These are phyloP conservation scores for Puccinia brachypodii DNA, from an alignment of 1,284 basidiomycete species.

Conservation along the genomic window DNA sequence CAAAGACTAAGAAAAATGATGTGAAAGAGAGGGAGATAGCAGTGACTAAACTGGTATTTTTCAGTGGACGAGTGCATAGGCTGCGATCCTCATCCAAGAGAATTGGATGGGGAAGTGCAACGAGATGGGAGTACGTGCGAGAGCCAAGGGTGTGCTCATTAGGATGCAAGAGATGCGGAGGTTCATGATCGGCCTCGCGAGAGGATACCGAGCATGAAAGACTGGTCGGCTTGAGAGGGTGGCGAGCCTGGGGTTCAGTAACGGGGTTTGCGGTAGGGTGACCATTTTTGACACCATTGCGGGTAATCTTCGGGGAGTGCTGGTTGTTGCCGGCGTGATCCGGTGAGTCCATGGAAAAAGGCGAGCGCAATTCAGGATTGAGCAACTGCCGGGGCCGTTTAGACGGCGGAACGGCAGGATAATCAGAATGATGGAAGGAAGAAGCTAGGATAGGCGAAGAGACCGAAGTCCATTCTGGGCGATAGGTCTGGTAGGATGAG, in stretches of 20 bases:
- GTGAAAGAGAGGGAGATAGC: background rate
- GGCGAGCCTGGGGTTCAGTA: too few relatives aligned
- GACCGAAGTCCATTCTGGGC: conserved; percentile 21
- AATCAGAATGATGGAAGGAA: conserved; percentile 6
- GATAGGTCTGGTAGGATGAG: conserved; percentile 4
- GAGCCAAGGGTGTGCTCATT: background rate
- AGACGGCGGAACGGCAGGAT: background rate
- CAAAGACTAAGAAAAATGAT: background rate
- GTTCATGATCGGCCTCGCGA: background rate
- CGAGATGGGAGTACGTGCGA: background rate
- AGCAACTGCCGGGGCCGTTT: background rate
- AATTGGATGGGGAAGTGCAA: background rate
- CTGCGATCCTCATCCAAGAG: conserved; percentile 11
- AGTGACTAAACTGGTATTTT: conserved; percentile 38
- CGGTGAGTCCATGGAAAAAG: background rate
- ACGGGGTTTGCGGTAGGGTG: background rate
- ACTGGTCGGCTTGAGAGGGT: background rate
- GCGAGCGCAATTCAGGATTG: background rate
- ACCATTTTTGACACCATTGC: background rate
- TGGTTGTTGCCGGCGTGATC: background rate
- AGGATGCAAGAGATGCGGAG: background rate
- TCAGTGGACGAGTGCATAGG: conserved; percentile 17
- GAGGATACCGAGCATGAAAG: conserved; percentile 1
- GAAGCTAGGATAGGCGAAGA: conserved; percentile 23
- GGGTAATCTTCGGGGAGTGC: background rate